Evolutionary conservation across 768 basidiomycete genomes (phyloP).

Genomic region (Dacryopinax primogenitus): DNA sequence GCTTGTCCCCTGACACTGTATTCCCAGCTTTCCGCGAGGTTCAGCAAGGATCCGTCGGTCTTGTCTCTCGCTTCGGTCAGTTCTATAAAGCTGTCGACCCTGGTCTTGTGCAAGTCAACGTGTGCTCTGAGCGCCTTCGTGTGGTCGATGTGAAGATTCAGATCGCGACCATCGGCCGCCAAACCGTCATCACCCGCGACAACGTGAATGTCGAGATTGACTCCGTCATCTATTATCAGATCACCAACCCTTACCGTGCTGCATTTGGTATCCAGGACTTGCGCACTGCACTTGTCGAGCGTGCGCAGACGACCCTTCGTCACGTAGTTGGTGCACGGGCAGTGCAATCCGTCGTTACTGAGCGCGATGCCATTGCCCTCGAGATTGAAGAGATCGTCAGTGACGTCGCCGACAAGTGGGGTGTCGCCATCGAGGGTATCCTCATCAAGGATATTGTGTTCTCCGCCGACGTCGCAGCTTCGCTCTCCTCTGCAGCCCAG

Average conservation of each 20-base stretch:
- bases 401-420: constrained; percentile 89
- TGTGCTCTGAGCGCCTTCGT: constrained; percentile 79
- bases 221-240: constrained; percentile 84
- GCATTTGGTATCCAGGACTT: constrained; percentile 89
- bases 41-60: constrained; percentile 77
- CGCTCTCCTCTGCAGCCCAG: constrained; percentile 87
- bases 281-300: constrained; percentile 68
- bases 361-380: constrained; percentile 90
- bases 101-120: constrained; percentile 82
- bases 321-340: constrained; percentile 91
- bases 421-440: constrained; percentile 91
- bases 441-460: constrained; percentile 90
- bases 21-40: constrained; percentile 38
- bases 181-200: constrained; percentile 78
- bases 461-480: constrained; percentile 76
- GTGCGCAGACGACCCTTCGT: constrained; percentile 88
- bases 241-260: constrained; percentile 74
- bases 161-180: constrained; percentile 69
- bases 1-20: neutral
- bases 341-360: constrained; percentile 92
- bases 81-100: constrained; percentile 95
- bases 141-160: constrained; percentile 93
- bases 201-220: constrained; percentile 93
- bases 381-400: constrained; percentile 95
- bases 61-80: constrained; percentile 85